Evolutionary conservation across 305 asterid genomes (phyloP), one percentile per base, ranked within the genome.

Genomic region (Solanum aculeatissimum): DNA sequence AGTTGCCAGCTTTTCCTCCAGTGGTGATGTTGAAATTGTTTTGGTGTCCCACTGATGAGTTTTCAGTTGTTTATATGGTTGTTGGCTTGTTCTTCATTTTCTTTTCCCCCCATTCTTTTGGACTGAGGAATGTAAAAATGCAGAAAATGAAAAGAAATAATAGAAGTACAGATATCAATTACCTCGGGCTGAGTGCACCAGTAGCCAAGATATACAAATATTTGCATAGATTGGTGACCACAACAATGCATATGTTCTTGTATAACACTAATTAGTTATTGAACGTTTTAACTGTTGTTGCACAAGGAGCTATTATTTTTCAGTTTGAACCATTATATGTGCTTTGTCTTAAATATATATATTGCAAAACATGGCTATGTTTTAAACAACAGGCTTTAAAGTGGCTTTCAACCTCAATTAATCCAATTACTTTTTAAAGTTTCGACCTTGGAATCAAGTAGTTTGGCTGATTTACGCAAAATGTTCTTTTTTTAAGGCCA

Each of bases 31-130:
- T 84, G 72, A 84, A 68, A 62, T 42, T 86, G 47, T 16, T 89
- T 88, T 84, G 84, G 86, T 83, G 86, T 88, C 89, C 92, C 90
- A 81, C 86, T 86, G 87, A 78, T 87, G 88, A 86, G 90, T 83
- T 85, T 87, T 77, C 82, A 80, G 83, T 88, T 89, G 86, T 66
- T 84, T 69, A 77, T 83, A 60, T 38, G 65, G 35, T 78, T 84
- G 49, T 58, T 58, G 80, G 49, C 83, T 84, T 79, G 70, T 79
- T 55, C 63, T 57, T 42, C 15, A 12, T 80, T 27, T n/a, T 58
- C 45, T 40, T 40, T 49, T 10, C n/a, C 23, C 1, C 15, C 66
- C 66, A 58, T 58, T 58, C 29, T 68, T 80, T 65, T 60, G 43
- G 63, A 40, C 32, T 81, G 49, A 66, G 78, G 60, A 9, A 81